Evolutionary conservation across 805 yeast genomes (phyloP).

Genomic region (Wickerhamiella shivajii): DNA sequence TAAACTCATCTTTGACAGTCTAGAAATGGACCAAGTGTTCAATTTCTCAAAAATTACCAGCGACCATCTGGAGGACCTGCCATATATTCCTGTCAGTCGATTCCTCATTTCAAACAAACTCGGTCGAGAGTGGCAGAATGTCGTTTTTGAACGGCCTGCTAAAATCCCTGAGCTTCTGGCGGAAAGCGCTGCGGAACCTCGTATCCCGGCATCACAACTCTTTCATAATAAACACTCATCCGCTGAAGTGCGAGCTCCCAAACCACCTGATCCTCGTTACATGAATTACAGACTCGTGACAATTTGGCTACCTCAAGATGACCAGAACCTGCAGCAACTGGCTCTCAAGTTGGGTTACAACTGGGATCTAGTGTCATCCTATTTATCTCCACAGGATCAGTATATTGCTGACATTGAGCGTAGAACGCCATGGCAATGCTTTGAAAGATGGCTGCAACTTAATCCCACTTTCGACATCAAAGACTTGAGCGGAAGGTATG

Average conservation of each 20-base stretch:
- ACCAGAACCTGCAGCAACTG: constrained; percentile 57
- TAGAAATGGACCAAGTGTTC: too few relatives aligned
- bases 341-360: constrained; percentile 81
- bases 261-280: constrained; percentile 73
- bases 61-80: too few relatives aligned
- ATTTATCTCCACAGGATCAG: constrained; percentile 50
- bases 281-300: constrained; percentile 80
- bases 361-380: constrained; percentile 84
- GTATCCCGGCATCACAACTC: too few relatives aligned
- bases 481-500: constrained; percentile 78
- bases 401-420: constrained; percentile 83
- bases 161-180: constrained; percentile 16
- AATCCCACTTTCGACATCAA: constrained; percentile 75
- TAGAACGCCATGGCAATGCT: constrained; percentile 97
- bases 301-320: constrained; percentile 93
- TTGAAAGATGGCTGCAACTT: constrained; percentile 86
- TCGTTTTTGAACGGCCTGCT: constrained; percentile 19
- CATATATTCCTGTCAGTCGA: constrained; percentile 6
- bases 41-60: too few relatives aligned
- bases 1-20: too few relatives aligned
- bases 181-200: too few relatives aligned
- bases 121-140: constrained; percentile 21
- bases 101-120: constrained; percentile 20
- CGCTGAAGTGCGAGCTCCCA: constrained; percentile 58
- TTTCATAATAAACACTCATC: too few relatives aligned